These are phyloP conservation scores for Asterophora lycoperdoides DNA, from an alignment of 768 basidiomycete species.

Conservation along the genomic window DNA sequence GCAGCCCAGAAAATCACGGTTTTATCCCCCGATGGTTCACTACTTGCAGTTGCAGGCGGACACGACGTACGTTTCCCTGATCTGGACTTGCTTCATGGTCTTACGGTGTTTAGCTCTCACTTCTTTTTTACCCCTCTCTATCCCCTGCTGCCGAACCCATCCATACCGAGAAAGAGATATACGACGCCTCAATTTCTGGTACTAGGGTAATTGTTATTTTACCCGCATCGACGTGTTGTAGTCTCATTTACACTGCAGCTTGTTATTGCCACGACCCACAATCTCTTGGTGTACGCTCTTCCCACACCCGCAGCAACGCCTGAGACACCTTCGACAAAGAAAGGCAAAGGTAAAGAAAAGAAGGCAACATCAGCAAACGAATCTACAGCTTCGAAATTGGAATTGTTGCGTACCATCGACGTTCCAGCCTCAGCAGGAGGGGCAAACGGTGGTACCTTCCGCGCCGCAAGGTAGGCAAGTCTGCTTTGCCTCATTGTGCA, in stretches of 20 bases:
- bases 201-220: slow-evolving; percentile 43
- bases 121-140: slow-evolving; percentile 65
- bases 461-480: slow-evolving; percentile 45
- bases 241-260: slow-evolving; percentile 38
- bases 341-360: slow-evolving; percentile 40
- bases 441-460: slow-evolving; percentile 52
- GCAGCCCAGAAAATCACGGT: slow-evolving; percentile 78
- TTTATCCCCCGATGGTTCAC: slow-evolving; percentile 62
- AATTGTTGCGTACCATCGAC: slow-evolving; percentile 48
- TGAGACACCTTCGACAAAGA: slow-evolving; percentile 28
- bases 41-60: slow-evolving; percentile 70
- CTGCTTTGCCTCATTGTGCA: background rate
- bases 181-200: slow-evolving; percentile 76
- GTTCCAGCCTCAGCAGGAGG: slow-evolving; percentile 47
- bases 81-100: slow-evolving; percentile 2
- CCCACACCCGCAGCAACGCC: slow-evolving; percentile 27
- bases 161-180: slow-evolving; percentile 73
- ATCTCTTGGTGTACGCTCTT: slow-evolving; percentile 58
- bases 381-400: slow-evolving; percentile 15
- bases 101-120: slow-evolving; percentile 42
- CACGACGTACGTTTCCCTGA: slow-evolving; percentile 49
- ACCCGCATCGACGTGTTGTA: background rate
- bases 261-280: slow-evolving; percentile 59
- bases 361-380: slow-evolving; percentile 14
- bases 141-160: slow-evolving; percentile 44